phyloP scores from a whole-genome alignment of 768 basidiomycete species.

The Tulasnella sp. region DNA sequence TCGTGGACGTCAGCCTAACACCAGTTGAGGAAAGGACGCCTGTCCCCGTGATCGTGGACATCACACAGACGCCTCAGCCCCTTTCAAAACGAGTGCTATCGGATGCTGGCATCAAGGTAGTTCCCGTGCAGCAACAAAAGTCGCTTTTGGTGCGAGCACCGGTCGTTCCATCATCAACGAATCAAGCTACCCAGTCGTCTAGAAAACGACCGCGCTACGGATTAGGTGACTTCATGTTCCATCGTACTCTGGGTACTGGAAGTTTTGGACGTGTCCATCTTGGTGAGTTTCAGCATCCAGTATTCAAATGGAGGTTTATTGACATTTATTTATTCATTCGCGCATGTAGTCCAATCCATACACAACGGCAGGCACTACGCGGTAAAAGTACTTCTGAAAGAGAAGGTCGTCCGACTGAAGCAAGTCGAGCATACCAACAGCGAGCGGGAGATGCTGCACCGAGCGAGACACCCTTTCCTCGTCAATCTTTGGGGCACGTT shows the following conservation, averaged over 20 bases:
- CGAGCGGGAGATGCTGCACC: conserved; percentile 76
- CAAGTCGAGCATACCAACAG: conserved; percentile 97
- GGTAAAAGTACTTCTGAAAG: conserved; percentile 89
- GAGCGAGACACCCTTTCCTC: conserved; percentile 84
- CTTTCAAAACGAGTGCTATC: background rate
- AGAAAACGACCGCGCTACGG: conserved; percentile 35
- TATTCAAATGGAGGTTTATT: no score
- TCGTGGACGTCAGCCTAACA: background rate
- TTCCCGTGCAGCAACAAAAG: background rate
- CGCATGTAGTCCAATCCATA: conserved; percentile 61
- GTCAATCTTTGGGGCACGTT: conserved; percentile 95
- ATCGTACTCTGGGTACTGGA: conserved; percentile 81
- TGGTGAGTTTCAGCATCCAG: conserved; percentile 34
- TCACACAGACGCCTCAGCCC: background rate
- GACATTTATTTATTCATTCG: no score
- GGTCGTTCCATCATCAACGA: background rate
- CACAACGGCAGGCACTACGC: conserved; percentile 95
- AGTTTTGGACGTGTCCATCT: conserved; percentile 96
- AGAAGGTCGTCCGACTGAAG: conserved; percentile 82
- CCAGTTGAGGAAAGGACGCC: background rate
- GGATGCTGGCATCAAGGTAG: background rate
- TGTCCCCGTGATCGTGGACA: background rate
- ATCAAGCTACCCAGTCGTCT: background rate
- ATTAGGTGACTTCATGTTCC: conserved; percentile 66
- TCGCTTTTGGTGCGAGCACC: background rate